phyloP scores from a whole-genome alignment of 2,329 filamentous ascomycete genomes.

The Pseudogymnoascus sp. region DNA sequence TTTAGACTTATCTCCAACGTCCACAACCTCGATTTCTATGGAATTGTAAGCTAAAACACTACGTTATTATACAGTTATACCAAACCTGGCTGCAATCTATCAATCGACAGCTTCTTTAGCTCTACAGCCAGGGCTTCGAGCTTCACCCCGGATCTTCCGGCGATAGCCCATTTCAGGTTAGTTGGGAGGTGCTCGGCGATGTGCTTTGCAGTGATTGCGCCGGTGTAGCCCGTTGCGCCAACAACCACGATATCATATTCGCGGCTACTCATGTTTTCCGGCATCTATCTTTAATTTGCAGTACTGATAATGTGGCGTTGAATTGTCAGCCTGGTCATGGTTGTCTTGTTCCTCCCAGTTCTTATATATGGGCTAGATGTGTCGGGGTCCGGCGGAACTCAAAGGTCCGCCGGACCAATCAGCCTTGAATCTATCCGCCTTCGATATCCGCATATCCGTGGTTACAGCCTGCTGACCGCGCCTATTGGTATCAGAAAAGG shows the following conservation, averaged over 20 bases:
- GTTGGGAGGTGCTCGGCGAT: slow-evolving; percentile 63
- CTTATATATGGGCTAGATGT: too few species aligned
- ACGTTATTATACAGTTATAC: background rate
- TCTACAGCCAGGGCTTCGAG: slow-evolving; percentile 60
- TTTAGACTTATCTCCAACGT: slow-evolving; percentile 35
- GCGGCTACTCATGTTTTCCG: slow-evolving; percentile 12
- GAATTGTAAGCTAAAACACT: background rate
- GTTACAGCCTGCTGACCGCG: too few species aligned
- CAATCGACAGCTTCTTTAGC: slow-evolving; percentile 56
- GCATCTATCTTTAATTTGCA: background rate
- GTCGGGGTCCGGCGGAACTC: too few species aligned
- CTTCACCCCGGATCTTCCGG: slow-evolving; percentile 69
- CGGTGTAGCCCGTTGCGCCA: slow-evolving; percentile 75
- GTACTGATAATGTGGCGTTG: background rate
- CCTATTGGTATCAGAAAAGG: too few species aligned
- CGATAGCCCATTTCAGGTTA: slow-evolving; percentile 78
- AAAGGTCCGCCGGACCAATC: too few species aligned
- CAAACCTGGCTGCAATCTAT: slow-evolving; percentile 63
- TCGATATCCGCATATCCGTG: too few species aligned
- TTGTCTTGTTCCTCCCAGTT: too few species aligned
- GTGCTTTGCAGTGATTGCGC: slow-evolving; percentile 66
- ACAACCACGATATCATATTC: slow-evolving; percentile 59
- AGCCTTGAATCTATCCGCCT: too few species aligned
- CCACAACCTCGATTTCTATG: slow-evolving; percentile 45
- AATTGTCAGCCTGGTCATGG: background rate